These are phyloP conservation scores for Bauhinia variegata DNA, from an alignment of 306 rosid species.

Conservation along the genomic window DNA sequence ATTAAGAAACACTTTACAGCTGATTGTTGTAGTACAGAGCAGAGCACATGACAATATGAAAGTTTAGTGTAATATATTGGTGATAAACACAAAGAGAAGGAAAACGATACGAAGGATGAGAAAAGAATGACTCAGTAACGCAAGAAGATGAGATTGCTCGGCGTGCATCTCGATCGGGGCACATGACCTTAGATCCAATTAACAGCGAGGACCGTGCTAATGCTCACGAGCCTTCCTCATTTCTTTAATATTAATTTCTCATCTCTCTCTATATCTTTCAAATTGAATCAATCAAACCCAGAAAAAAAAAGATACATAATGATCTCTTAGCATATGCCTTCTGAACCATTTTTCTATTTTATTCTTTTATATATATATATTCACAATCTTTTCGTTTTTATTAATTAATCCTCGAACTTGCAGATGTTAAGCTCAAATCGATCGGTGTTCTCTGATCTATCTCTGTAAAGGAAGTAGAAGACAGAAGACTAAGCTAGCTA, in stretches of 20 bases:
- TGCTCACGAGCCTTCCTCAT: slow-evolving; percentile 45
- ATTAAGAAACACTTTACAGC: slow-evolving; percentile 20
- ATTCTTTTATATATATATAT: too few species aligned
- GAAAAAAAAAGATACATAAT: too few species aligned
- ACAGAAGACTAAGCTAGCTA: background rate
- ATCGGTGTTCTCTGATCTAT: too few species aligned
- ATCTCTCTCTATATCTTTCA: too few species aligned
- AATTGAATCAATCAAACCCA: too few species aligned
- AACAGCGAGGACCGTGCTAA: slow-evolving; percentile 53
- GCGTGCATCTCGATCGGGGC: slow-evolving; percentile 61
- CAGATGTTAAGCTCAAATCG: slow-evolving; percentile 35
- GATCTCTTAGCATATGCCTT: slow-evolving; percentile 39
- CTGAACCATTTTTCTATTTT: slow-evolving; percentile 30
- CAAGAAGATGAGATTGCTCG: slow-evolving; percentile 46
- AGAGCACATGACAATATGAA: slow-evolving; percentile 37
- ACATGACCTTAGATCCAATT: slow-evolving; percentile 57
- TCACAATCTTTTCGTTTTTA: background rate
- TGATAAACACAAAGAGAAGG: background rate
- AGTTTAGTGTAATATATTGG: background rate
- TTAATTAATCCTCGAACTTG: slow-evolving; percentile 40
- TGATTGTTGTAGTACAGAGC: slow-evolving; percentile 9
- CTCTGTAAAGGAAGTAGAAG: background rate
- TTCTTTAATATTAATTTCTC: too few species aligned
- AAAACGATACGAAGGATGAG: slow-evolving; percentile 18
- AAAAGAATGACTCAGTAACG: slow-evolving; percentile 3